Conservation (phyloP, 108 stramenopile genomes). For the Pseudonitzschia multistriata region DNA sequence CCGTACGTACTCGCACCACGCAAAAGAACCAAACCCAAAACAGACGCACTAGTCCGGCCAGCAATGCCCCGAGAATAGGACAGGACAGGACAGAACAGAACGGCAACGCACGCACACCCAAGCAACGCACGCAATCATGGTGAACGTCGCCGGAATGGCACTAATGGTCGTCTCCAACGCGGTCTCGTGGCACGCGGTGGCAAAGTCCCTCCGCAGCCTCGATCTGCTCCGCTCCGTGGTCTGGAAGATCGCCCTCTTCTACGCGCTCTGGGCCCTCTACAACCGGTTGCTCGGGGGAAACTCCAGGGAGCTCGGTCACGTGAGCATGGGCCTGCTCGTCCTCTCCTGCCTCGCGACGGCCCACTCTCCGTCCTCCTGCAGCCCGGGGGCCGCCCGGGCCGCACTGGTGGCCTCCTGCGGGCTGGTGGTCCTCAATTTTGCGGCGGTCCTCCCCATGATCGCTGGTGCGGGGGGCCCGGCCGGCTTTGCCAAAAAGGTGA, state of each 20-base stretch:
- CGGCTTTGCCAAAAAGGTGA: constrained; percentile 3
- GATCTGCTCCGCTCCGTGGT: not conserved
- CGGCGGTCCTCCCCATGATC: constrained; percentile 7
- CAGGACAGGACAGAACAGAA: too few relatives aligned
- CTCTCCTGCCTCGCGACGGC: not conserved
- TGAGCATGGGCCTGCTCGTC: constrained; percentile 2
- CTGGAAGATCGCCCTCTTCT: constrained; percentile 25
- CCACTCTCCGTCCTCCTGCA: not conserved
- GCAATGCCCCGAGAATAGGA: too few relatives aligned
- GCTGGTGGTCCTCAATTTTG: constrained; percentile 25
- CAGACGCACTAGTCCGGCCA: too few relatives aligned
- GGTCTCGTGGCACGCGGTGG: not conserved
- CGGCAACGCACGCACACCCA: too few relatives aligned
- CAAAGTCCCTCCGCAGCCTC: not conserved
- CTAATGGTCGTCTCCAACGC: not conserved
- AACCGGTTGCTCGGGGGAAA: constrained; percentile 15
- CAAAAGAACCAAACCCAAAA: too few relatives aligned
- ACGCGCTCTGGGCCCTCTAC: constrained; percentile 24
- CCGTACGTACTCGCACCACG: too few relatives aligned
- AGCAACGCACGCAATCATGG: too few relatives aligned
- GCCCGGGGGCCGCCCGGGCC: not conserved
- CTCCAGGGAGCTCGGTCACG: constrained; percentile 13
- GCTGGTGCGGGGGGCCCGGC: not conserved
- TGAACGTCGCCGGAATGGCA: not conserved
- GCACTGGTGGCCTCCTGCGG: not conserved